Conservation (phyloP, 305 asterid species). For the Fraxinus dipetala region DNA sequence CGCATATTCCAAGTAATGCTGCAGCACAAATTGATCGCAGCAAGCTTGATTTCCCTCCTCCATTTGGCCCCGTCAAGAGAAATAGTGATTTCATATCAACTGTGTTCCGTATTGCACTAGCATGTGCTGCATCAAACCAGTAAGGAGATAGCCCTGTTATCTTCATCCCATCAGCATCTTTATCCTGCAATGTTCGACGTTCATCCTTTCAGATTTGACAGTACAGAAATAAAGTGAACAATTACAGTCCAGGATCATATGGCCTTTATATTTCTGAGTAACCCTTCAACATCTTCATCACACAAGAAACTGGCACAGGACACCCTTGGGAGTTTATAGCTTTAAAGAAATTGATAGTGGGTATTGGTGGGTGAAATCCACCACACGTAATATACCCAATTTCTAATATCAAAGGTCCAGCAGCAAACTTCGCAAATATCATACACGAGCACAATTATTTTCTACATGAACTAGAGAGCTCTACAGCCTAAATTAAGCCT, state of each 20-base stretch:
- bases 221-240: neutral
- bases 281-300: neutral
- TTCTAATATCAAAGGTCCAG: neutral
- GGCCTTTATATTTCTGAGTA: neutral
- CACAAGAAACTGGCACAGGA: neutral
- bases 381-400: neutral
- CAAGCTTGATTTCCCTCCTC: conserved; percentile 96
- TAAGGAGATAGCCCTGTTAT: conserved; percentile 81
- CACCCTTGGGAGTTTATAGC: neutral
- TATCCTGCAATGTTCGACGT: conserved; percentile 43
- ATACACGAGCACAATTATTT: neutral
- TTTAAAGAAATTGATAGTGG: neutral
- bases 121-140: conserved; percentile 89
- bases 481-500: neutral
- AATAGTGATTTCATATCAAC: conserved; percentile 82
- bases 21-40: conserved; percentile 95
- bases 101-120: conserved; percentile 68
- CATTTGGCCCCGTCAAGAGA: conserved; percentile 94
- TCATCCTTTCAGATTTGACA: neutral
- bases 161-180: conserved; percentile 55
- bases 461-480: neutral
- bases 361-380: neutral
- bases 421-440: neutral
- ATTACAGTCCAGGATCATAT: neutral
- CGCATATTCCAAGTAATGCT: conserved; percentile 81